These are phyloP conservation scores for Gracilariopsis chorda DNA, from an alignment of 23 red algal species.

Conservation along the genomic window DNA sequence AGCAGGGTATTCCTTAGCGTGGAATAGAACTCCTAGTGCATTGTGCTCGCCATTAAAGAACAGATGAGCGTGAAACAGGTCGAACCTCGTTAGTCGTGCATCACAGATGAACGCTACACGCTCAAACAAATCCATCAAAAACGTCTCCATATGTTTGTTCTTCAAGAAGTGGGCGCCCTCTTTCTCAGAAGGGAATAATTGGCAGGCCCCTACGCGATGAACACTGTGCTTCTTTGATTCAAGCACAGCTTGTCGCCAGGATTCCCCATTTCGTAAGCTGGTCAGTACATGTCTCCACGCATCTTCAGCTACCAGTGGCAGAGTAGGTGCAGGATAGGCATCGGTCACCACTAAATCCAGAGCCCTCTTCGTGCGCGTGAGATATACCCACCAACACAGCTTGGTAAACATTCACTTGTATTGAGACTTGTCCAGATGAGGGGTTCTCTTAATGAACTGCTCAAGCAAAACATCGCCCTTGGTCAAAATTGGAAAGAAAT, in stretches of 20 bases:
- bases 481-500: conserved; percentile 81
- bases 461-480: conserved; percentile 44
- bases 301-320: background rate
- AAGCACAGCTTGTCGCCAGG: background rate
- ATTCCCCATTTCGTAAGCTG: background rate
- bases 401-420: conserved; percentile 8
- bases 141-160: background rate
- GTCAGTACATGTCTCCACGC: background rate
- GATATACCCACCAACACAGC: background rate
- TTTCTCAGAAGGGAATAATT: conserved; percentile 23
- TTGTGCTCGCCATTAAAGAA: background rate
- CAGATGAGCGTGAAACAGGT: conserved; percentile 43
- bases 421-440: conserved; percentile 41
- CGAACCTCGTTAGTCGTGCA: conserved; percentile 16
- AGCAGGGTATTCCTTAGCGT: conserved; percentile 43
- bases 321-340: background rate
- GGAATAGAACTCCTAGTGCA: conserved; percentile 31
- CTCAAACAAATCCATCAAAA: conserved; percentile 18
- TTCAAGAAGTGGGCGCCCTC: background rate
- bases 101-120: background rate
- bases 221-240: conserved; percentile 8
- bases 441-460: conserved; percentile 42
- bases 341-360: background rate
- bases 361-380: background rate
- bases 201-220: conserved; percentile 11